Evolutionary conservation across 306 rosid genomes (phyloP).

Genomic region (Rubus parviflorus): DNA sequence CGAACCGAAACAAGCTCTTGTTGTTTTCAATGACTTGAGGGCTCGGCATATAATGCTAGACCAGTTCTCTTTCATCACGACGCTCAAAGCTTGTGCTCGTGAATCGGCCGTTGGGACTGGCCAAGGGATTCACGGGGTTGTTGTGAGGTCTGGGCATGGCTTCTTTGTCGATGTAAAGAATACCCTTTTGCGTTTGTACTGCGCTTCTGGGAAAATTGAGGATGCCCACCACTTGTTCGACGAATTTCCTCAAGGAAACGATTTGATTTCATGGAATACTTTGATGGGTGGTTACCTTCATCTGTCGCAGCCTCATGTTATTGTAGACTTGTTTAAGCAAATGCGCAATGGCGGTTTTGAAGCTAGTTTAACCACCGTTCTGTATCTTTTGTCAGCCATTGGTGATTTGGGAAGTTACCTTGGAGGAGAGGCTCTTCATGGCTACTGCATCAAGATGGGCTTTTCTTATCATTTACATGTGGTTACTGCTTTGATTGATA

Average conservation of each 20-base stretch:
- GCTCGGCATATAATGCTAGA: constrained; percentile 35
- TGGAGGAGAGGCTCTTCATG: constrained; percentile 50
- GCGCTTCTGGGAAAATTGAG: constrained; percentile 44
- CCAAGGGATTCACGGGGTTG: constrained; percentile 60
- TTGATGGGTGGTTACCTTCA: constrained; percentile 64
- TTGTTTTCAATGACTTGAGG: constrained; percentile 52
- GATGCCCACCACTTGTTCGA: constrained; percentile 61
- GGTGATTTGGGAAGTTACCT: constrained; percentile 38
- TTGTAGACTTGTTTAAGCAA: constrained; percentile 45
- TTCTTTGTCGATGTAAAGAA: constrained; percentile 52
- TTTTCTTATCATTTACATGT: constrained; percentile 41
- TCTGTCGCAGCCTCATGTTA: constrained; percentile 39
- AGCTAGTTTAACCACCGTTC: constrained; percentile 42
- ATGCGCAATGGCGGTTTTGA: constrained; percentile 43
- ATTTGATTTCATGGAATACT: constrained; percentile 65
- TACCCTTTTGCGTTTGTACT: constrained; percentile 52
- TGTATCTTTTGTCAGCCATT: constrained; percentile 55
- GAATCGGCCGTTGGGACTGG: constrained; percentile 45
- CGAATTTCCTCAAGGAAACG: constrained; percentile 51
- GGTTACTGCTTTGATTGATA: constrained; percentile 56
- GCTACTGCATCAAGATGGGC: constrained; percentile 46
- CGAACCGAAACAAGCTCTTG: constrained; percentile 45
- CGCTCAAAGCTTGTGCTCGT: constrained; percentile 58
- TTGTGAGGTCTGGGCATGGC: constrained; percentile 50
- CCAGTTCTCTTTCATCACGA: constrained; percentile 52